A percentile compares a stretch with the other conserved stretches of the same genome.
These are phyloP conservation scores for Purshia tridentata DNA, from an alignment of 306 rosid genomes.

Conservation along the genomic window DNA sequence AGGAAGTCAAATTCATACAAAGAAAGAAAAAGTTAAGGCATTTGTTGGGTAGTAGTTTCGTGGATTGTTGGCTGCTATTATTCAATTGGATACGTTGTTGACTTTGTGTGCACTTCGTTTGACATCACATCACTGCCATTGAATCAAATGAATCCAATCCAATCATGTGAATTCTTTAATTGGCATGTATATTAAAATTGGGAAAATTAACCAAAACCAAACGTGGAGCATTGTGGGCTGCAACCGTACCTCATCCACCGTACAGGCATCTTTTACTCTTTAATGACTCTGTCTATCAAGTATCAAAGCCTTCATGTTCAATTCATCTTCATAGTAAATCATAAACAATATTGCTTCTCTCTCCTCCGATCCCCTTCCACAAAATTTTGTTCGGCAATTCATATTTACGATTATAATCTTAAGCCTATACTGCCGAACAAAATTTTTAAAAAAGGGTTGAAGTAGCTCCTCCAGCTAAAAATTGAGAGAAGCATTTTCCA, in stretches of 20 bases:
- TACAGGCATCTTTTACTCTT: constrained; percentile 46
- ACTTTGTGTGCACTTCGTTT: constrained; percentile 34
- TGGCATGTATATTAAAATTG: not conserved
- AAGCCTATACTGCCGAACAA: too few species aligned
- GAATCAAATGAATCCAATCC: constrained; percentile 17
- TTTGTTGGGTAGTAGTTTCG: constrained; percentile 15
- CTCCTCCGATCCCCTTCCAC: too few species aligned
- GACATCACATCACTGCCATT: constrained; percentile 27
- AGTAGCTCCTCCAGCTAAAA: too few species aligned
- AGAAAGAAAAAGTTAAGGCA: not conserved
- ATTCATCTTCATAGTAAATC: not conserved
- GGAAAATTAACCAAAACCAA: not conserved
- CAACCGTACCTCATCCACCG: constrained; percentile 68
- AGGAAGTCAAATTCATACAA: constrained; percentile 9
- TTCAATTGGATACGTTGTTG: constrained; percentile 48
- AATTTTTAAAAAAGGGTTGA: too few species aligned
- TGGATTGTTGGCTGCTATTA: constrained; percentile 10
- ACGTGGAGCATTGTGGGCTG: constrained; percentile 42
- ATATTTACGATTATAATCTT: too few species aligned
- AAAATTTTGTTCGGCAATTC: too few species aligned
- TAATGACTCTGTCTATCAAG: not conserved
- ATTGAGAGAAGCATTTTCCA: too few species aligned
- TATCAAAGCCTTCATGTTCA: not conserved
- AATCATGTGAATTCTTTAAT: constrained; percentile 36
- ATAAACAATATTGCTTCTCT: too few species aligned